Evolutionary conservation across 2,329 filamentous ascomycete genomes (phyloP).

Genomic region (Xylaria sp.): DNA sequence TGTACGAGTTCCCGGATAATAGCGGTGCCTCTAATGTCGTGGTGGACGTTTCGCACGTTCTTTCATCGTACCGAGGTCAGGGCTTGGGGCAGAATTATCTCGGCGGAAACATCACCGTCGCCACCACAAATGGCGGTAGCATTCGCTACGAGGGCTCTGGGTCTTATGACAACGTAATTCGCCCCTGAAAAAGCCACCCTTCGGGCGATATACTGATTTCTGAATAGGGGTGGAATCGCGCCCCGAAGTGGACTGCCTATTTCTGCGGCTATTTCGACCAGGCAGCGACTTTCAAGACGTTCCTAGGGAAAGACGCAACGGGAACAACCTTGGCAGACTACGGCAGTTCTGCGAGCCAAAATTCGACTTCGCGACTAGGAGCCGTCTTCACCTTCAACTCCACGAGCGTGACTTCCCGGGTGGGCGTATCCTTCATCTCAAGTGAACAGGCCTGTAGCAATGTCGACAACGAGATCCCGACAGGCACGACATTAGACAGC

Average conservation of each 20-base stretch:
- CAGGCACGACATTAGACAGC: slow-evolving; percentile 54
- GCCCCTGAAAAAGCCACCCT: background rate
- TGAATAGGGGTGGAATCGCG: slow-evolving; percentile 68
- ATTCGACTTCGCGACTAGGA: slow-evolving; percentile 56
- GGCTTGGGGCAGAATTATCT: slow-evolving; percentile 71
- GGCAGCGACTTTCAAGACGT: slow-evolving; percentile 58
- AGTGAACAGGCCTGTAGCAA: slow-evolving; percentile 68
- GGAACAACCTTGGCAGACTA: slow-evolving; percentile 50
- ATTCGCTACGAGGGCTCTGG: slow-evolving; percentile 68
- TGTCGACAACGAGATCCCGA: slow-evolving; percentile 66
- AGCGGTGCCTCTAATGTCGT: slow-evolving; percentile 60
- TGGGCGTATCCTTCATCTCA: slow-evolving; percentile 77
- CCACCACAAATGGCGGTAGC: slow-evolving; percentile 53
- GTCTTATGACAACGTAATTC: slow-evolving; percentile 68
- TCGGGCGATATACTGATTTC: slow-evolving; percentile 13
- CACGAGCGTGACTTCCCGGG: slow-evolving; percentile 63
- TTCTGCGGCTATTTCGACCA: slow-evolving; percentile 71
- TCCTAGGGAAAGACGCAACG: slow-evolving; percentile 52
- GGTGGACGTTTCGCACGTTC: slow-evolving; percentile 73
- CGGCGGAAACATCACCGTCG: slow-evolving; percentile 66
- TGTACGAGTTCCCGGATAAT: slow-evolving; percentile 66
- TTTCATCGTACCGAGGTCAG: slow-evolving; percentile 70
- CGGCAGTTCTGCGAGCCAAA: slow-evolving; percentile 48
- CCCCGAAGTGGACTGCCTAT: slow-evolving; percentile 70
- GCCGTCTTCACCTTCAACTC: slow-evolving; percentile 66